These are phyloP conservation scores for Trametes sanguinea DNA, from an alignment of 768 basidiomycete species.

Conservation along the genomic window DNA sequence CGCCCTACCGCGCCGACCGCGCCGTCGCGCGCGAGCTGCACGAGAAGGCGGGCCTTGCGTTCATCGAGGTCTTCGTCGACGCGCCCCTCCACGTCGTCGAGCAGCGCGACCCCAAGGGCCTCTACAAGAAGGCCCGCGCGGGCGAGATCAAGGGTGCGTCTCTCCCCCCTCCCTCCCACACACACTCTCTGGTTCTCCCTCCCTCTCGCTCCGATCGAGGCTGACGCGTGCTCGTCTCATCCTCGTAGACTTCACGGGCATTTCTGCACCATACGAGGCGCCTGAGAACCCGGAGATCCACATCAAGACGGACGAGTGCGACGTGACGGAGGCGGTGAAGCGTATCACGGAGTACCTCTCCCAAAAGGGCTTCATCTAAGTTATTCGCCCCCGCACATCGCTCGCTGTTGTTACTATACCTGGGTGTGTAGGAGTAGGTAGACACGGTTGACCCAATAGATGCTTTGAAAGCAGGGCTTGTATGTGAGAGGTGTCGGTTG, in stretches of 20 bases:
- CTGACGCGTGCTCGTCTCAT: background rate
- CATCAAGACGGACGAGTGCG: slow-evolving; percentile 81
- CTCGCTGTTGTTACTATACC: slow-evolving; percentile 4
- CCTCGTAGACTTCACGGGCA: slow-evolving; percentile 88
- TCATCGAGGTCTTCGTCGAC: slow-evolving; percentile 94
- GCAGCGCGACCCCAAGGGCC: slow-evolving; percentile 91
- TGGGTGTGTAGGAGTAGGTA: slow-evolving; percentile 11
- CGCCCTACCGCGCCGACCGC: slow-evolving; percentile 92
- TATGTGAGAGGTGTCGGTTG: no score
- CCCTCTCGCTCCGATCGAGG: background rate
- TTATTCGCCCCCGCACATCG: slow-evolving; percentile 1
- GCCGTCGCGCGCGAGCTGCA: slow-evolving; percentile 82
- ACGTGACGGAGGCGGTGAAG: slow-evolving; percentile 76
- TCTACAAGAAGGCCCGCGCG: slow-evolving; percentile 94
- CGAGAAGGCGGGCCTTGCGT: slow-evolving; percentile 67
- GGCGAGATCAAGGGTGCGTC: slow-evolving; percentile 90
- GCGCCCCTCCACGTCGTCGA: slow-evolving; percentile 89
- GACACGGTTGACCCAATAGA: background rate
- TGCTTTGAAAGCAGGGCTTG: background rate
- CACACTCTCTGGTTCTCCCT: no score
- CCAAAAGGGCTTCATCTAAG: slow-evolving; percentile 57
- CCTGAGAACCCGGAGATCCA: slow-evolving; percentile 87
- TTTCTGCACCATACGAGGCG: slow-evolving; percentile 95
- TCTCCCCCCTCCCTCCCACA: background rate
- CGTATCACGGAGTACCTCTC: slow-evolving; percentile 80